phyloP scores from a whole-genome alignment of 1,139 yeast genomes.

The Kluyveromyces sp. region DNA sequence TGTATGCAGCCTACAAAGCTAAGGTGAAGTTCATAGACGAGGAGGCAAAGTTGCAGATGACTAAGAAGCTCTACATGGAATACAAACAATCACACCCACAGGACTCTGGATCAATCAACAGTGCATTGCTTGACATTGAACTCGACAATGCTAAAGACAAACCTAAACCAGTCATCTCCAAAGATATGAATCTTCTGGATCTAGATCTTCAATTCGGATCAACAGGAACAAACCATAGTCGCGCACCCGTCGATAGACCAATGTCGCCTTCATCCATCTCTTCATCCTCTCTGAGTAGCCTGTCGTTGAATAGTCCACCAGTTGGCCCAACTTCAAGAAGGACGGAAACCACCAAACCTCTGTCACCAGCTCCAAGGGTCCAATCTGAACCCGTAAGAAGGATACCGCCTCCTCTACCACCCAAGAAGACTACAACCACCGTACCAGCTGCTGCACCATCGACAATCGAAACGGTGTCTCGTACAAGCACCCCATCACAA shows the following conservation, averaged over 20 bases:
- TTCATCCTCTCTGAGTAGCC: constrained; percentile 3
- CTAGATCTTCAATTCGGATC: constrained; percentile 10
- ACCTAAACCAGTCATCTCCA: constrained; percentile 2
- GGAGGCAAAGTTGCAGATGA: constrained; percentile 40
- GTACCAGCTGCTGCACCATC: constrained; percentile 4
- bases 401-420: constrained; percentile 2
- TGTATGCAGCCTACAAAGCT: constrained; percentile 65
- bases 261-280: constrained; percentile 18
- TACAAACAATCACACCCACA: constrained; percentile 34
- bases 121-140: constrained; percentile 17
- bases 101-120: constrained; percentile 10
- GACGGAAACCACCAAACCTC: background rate
- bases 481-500: too few relatives aligned
- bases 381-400: background rate
- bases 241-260: constrained; percentile 5
- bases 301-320: background rate
- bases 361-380: background rate
- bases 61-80: constrained; percentile 44
- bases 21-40: constrained; percentile 60
- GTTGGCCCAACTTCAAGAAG: constrained; percentile 1
- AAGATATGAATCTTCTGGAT: constrained; percentile 12
- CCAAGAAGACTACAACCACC: background rate
- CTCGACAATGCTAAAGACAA: constrained; percentile 16
- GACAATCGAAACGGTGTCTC: too few relatives aligned
- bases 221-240: constrained; percentile 9